A percentile compares a stretch with the other conserved stretches of the same genome.
Conservation (phyloP, 768 basidiomycete genomes). For the Thelephora aurantiotincta region DNA sequence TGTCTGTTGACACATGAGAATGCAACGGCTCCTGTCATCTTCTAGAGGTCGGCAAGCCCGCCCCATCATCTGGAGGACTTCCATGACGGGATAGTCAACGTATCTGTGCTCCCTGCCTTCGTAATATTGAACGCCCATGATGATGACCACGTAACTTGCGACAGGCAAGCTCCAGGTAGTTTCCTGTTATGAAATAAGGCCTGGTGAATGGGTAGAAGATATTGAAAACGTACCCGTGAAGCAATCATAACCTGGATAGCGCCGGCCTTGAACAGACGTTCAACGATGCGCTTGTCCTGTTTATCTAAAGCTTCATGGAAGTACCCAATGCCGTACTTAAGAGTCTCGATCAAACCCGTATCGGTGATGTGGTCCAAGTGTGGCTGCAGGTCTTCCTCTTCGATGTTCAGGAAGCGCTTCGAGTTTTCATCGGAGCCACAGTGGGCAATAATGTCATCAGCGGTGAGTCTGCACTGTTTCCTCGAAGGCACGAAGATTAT, state of each 20-base stretch:
- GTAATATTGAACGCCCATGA: conserved; percentile 97
- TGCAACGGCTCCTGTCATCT: conserved; percentile 84
- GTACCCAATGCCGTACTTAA: conserved; percentile 86
- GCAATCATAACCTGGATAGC: conserved; percentile 92
- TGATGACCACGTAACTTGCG: conserved; percentile 93
- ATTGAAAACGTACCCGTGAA: conserved; percentile 51
- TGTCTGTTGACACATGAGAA: conserved; percentile 95
- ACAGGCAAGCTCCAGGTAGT: conserved; percentile 94
- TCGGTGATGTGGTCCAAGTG: conserved; percentile 82
- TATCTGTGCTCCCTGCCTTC: conserved; percentile 98
- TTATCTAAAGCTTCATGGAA: conserved; percentile 89
- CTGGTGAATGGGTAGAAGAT: background rate
- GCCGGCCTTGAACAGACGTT: conserved; percentile 83
- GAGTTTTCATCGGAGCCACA: conserved; percentile 78
- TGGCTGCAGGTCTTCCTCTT: conserved; percentile 65
- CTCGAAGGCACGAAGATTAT: conserved; percentile 89
- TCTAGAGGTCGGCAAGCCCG: conserved; percentile 85
- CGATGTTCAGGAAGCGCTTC: conserved; percentile 83
- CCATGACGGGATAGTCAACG: conserved; percentile 95
- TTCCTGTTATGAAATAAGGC: conserved; percentile 35
- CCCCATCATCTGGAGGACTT: conserved; percentile 98
- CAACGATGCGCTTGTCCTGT: conserved; percentile 90
- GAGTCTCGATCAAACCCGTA: conserved; percentile 54
- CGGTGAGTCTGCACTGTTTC: conserved; percentile 87
- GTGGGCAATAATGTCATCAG: conserved; percentile 81